These are phyloP conservation scores for Carex scoparia DNA, from an alignment of 176 grass and related monocot genomes.

Conservation along the genomic window DNA sequence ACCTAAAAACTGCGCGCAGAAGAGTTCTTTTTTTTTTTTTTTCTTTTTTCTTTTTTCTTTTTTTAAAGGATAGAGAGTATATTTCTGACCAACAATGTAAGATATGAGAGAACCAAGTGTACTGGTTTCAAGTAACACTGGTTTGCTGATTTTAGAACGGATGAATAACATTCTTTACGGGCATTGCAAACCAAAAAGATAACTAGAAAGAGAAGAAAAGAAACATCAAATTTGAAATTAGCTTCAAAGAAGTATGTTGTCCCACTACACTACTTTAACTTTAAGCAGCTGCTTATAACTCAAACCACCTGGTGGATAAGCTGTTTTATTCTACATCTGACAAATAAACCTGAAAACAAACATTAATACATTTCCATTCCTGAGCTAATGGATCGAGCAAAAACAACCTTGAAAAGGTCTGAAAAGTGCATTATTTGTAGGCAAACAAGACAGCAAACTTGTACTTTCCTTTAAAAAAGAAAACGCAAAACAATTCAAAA, in stretches of 20 bases:
- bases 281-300: not conserved
- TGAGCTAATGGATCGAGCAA: not conserved
- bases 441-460: slow-evolving; percentile 3
- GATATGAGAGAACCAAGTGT: not conserved
- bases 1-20: not conserved
- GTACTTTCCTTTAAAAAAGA: not conserved
- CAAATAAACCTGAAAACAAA: not conserved
- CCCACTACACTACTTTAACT: not conserved
- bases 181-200: not conserved
- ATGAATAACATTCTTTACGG: not conserved
- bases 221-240: not conserved
- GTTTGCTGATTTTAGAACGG: not conserved
- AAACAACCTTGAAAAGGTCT: not conserved
- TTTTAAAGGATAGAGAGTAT: not conserved
- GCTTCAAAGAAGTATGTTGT: not conserved
- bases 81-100: not conserved
- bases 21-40: not conserved
- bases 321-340: slow-evolving; percentile 20
- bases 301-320: not conserved
- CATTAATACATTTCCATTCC: not conserved
- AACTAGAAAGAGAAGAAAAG: not conserved
- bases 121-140: not conserved
- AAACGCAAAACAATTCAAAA: slow-evolving; percentile 6
- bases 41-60: not conserved
- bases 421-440: slow-evolving; percentile 21